Evolutionary conservation across 2,329 filamentous ascomycete genomes (phyloP), one percentile per base, ranked within the genome.

Genomic region (Penicillium sclerotigenum): DNA sequence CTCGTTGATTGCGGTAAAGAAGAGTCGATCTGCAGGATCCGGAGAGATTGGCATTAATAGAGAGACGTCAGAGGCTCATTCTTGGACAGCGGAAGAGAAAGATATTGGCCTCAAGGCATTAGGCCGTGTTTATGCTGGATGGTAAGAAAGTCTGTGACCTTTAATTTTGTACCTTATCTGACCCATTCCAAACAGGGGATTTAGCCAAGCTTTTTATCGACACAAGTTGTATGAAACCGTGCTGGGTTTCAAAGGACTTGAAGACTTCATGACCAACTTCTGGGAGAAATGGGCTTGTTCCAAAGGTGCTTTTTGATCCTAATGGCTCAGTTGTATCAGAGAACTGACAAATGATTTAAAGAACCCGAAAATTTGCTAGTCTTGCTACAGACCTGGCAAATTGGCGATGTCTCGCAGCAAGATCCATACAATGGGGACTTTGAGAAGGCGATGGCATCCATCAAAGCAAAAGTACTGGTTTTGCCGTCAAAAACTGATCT

Each of bases 341-440:
- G 7, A n/a, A 28, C 18, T 49, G 13, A 53, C 47, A 9, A 22
- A 18, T 37, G 18, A 5, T 29, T 26, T 9, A 26, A 63, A 80
- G 87, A 91, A 62, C 88, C 89, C 0, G 87, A 90, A 62, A 90
- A 91, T 59, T 77, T 91, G 68, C 76, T 91, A 0, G 81, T 82
- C 1, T 91, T 91, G 89, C 75, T 91, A 4, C 81, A 87, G 33
- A 91, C 88, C 0, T 94, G 90, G 90, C 89, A 93, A 70, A 80
- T 83, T 5, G 89, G 82, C 1, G 88, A 93, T 65, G 81, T 84
- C 47, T 89, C 87, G 4, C 73, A 82, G 5, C 87, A 91, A 65
- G 79, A 85, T 52, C 86, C 84, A 3, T 91, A 89, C 60, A 81
- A 86, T 56, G 85, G 83, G 1, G 75, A 88, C 59, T 87, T 91